Evolutionary conservation across 202 grass and related monocot genomes (phyloP), one percentile per base, ranked within the genome.

Genomic region (Carex arenaria): DNA sequence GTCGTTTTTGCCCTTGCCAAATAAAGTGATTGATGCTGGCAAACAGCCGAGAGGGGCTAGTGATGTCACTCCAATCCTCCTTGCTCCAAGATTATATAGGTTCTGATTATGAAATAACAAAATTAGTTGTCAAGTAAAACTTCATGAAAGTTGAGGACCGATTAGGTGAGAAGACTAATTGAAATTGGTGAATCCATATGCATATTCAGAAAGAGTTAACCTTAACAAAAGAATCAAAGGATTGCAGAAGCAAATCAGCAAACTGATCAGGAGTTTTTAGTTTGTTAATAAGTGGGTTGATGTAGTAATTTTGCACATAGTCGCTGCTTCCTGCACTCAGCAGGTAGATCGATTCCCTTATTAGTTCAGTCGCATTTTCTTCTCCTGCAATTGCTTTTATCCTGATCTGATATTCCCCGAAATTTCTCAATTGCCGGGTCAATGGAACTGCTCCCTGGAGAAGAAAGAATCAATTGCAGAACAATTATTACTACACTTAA

Each of bases 291-390:
- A 95, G 7, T 9, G 93, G 91, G 75, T 98, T 92, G 28, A 98
- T 86, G 88, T 98, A 98, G 89, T 95, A 95, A 82, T 95, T 98
- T 89, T 98, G 95, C 80, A 98, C 76, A 84, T 88, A 98, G 79
- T 98, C 96, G 67, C 93, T 93, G 86, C 87, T 95, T 36, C 96
- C 96, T 60, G 91, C 86, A 72, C 96, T 98, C 67, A 95, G 38
- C 11, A 98, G 56, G 88, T 93, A 93, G 85, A 95, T 95, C 61
- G 93, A 90, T 9, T 77, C 96, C 40, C 74, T 61, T 90, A 92
- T 89, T 19, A 98, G 86, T 82, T 34, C 57, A 82, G 72, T 86
- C 11, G 93, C 88, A 6, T 66, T 86, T 77, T 67, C 64, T 73
- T 57, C 67, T 47, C 93, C 91, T 13, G 86, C 93, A 71, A 87